These are phyloP conservation scores for Erysimum cheiranthoides DNA, from an alignment of 345 rosid species.

Conservation along the genomic window DNA sequence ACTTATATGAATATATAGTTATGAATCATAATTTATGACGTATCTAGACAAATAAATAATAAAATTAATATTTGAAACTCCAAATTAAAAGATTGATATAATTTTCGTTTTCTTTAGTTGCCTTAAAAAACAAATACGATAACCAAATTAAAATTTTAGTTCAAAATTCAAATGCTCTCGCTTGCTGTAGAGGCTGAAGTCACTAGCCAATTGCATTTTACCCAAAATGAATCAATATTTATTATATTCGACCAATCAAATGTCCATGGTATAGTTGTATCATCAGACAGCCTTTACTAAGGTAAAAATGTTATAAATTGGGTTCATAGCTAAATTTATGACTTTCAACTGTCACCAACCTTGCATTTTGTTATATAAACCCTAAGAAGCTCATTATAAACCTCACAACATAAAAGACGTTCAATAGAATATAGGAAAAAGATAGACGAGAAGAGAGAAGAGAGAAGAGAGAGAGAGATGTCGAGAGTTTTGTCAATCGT, in stretches of 20 bases:
- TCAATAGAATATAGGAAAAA: not conserved
- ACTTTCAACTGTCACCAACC: constrained; percentile 59
- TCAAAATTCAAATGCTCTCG: not conserved
- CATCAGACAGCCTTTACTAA: constrained; percentile 37
- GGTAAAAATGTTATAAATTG: constrained; percentile 25
- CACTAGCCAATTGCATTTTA: constrained; percentile 21
- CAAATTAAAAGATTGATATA: not conserved
- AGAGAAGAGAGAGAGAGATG: constrained; percentile 20
- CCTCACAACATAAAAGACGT: constrained; percentile 24
- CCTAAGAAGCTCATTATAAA: constrained; percentile 35
- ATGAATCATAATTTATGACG: not conserved
- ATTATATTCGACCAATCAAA: constrained; percentile 34
- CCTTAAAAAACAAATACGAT: not conserved
- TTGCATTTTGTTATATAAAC: constrained; percentile 46
- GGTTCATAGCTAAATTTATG: constrained; percentile 43
- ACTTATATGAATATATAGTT: not conserved
- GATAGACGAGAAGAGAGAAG: constrained; percentile 2
- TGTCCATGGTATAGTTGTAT: constrained; percentile 33
- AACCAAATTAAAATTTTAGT: not conserved
- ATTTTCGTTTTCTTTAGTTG: not conserved
- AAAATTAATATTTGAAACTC: not conserved
- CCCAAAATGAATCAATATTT: not conserved
- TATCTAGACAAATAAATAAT: not conserved
- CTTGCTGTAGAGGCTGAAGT: constrained; percentile 20
- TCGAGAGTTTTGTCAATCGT: constrained; percentile 36